These are phyloP conservation scores for Wickerhamiella azymoides DNA, from an alignment of 805 yeast genomes.

Conservation along the genomic window DNA sequence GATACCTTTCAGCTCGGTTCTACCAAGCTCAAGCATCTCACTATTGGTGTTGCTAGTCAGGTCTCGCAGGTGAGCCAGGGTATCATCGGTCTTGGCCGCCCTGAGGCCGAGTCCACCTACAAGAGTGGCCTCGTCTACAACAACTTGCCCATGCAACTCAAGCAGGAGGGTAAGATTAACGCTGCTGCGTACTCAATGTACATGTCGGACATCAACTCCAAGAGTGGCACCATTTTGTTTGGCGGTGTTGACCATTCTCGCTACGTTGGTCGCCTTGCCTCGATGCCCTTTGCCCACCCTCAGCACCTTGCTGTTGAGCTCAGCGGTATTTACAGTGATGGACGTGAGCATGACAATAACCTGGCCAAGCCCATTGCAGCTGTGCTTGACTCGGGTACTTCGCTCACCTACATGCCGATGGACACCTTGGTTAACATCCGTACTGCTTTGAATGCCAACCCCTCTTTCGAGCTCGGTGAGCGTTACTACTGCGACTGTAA, in stretches of 20 bases:
- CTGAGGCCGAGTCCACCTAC: slow-evolving; percentile 39
- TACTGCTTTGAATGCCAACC: slow-evolving; percentile 27
- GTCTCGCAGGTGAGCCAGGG: slow-evolving; percentile 53
- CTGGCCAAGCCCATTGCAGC: slow-evolving; percentile 25
- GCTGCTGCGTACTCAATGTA: slow-evolving; percentile 52
- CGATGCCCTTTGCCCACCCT: slow-evolving; percentile 27
- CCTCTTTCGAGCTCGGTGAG: slow-evolving; percentile 25
- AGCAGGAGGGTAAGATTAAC: slow-evolving; percentile 42
- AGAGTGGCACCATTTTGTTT: slow-evolving; percentile 39
- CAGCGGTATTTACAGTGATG: slow-evolving; percentile 19
- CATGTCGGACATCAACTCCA: slow-evolving; percentile 31
- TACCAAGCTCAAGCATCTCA: slow-evolving; percentile 36
- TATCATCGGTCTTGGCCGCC: slow-evolving; percentile 29
- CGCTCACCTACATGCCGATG: slow-evolving; percentile 36
- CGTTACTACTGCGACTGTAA: slow-evolving; percentile 28
- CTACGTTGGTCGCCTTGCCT: slow-evolving; percentile 31
- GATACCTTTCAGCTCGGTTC: slow-evolving; percentile 49
- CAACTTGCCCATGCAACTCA: slow-evolving; percentile 54
- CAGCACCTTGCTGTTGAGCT: slow-evolving; percentile 24
- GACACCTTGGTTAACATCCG: slow-evolving; percentile 24
- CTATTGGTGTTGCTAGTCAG: slow-evolving; percentile 63
- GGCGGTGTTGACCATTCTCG: slow-evolving; percentile 43
- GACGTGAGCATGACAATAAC: slow-evolving; percentile 18
- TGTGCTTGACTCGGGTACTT: slow-evolving; percentile 42
- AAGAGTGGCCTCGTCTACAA: slow-evolving; percentile 30